Percentiles rank a stretch among this genome's conserved stretches.
Evolutionary conservation across 495 filamentous ascomycete genomes (phyloP).

Genomic region (Cercophora scortea): DNA sequence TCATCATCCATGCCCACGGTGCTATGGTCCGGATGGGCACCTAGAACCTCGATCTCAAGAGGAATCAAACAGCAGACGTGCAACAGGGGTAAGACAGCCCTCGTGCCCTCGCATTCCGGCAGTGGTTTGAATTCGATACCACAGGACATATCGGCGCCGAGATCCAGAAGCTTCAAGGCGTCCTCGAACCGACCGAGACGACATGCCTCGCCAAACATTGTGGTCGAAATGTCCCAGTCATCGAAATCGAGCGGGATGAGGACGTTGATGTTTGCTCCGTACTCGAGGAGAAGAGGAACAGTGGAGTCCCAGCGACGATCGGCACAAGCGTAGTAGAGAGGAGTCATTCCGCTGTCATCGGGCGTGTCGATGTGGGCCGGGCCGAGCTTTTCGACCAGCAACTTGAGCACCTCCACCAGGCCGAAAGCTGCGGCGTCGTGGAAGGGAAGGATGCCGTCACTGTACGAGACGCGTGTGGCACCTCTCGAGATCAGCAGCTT

Average conservation of each 20-base stretch:
- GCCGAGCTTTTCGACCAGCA: not conserved
- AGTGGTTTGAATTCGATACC: not conserved
- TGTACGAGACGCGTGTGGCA: not conserved
- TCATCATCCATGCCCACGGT: too few relatives aligned
- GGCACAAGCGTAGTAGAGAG: conserved; percentile 4
- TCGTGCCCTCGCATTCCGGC: not conserved
- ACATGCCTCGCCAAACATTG: conserved; percentile 5
- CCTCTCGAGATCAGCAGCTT: conserved; percentile 1
- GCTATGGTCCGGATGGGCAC: too few relatives aligned
- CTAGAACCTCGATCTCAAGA: not conserved
- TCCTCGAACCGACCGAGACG: conserved; percentile 4
- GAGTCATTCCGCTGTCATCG: not conserved
- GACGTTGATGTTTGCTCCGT: conserved; percentile 2
- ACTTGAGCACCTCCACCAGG: not conserved
- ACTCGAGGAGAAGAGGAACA: not conserved
- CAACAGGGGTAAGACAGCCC: not conserved
- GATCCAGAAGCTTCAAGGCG: conserved; percentile 4
- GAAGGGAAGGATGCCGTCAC: not conserved
- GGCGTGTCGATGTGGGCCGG: not conserved
- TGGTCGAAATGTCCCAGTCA: conserved; percentile 1
- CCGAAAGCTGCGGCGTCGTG: not conserved
- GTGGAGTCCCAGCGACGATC: conserved; percentile 1
- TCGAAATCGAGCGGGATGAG: not conserved
- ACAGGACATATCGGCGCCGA: conserved; percentile 3
- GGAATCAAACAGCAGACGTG: not conserved